Evolutionary conservation across 495 filamentous ascomycete genomes (phyloP).

Genomic region (Trichoderma gamsii): DNA sequence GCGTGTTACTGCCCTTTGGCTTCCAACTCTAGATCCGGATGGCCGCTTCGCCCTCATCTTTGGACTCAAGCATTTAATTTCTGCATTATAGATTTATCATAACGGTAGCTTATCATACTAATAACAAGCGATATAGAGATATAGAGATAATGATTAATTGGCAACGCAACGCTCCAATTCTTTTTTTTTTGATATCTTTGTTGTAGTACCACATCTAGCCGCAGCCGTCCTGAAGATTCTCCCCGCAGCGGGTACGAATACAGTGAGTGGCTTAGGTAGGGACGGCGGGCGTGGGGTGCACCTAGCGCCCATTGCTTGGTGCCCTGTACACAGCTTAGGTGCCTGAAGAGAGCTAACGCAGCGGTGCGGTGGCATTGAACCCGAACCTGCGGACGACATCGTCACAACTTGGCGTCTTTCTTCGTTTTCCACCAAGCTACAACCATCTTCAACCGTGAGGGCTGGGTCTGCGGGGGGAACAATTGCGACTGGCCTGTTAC

Average conservation of each 20-base stretch:
- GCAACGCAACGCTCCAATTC: too few species aligned
- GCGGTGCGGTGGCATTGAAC: not conserved
- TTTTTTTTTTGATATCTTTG: too few species aligned
- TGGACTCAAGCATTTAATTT: too few species aligned
- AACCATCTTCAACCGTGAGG: not conserved
- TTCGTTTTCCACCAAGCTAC: not conserved
- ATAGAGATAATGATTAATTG: too few species aligned
- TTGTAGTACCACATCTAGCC: too few species aligned
- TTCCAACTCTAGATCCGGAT: not conserved
- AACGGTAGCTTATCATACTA: too few species aligned
- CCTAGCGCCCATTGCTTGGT: not conserved
- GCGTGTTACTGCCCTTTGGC: not conserved
- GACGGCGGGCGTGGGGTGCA: not conserved
- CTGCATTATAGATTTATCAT: too few species aligned
- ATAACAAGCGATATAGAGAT: too few species aligned
- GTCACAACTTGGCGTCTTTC: slow-evolving; percentile 7
- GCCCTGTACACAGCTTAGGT: not conserved
- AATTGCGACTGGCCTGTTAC: not conserved
- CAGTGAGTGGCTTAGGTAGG: not conserved
- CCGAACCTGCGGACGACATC: not conserved
- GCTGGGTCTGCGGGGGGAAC: not conserved
- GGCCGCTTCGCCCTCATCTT: too few species aligned
- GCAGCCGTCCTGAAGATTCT: not conserved
- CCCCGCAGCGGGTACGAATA: not conserved
- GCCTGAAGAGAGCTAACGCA: not conserved